phyloP scores from a whole-genome alignment of 164 flowering plant species.

The Macadamia tetraphylla region DNA sequence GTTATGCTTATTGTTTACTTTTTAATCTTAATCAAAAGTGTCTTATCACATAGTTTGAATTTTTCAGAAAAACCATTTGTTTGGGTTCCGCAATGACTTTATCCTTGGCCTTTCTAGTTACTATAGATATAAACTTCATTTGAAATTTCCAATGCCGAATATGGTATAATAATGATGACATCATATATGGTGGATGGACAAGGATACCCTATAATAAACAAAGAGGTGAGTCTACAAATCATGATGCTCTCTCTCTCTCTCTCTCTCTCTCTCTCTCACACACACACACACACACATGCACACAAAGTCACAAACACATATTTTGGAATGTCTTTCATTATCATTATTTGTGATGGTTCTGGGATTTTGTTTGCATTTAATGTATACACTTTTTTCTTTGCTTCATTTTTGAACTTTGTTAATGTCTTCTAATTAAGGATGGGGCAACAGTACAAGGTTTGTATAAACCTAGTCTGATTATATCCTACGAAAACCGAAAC shows the following conservation, averaged over 20 bases:
- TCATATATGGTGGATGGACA: constrained; percentile 99
- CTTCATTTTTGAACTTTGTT: not conserved
- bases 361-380: not conserved
- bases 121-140: constrained; percentile 56
- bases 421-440: too few relatives aligned
- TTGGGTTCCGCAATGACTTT: constrained; percentile 53
- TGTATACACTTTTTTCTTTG: not conserved
- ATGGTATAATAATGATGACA: constrained; percentile 91
- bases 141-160: constrained; percentile 97
- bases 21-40: not conserved
- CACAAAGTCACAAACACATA: too few relatives aligned
- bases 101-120: too few relatives aligned
- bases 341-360: not conserved
- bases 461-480: too few relatives aligned
- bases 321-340: not conserved
- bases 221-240: constrained; percentile 54
- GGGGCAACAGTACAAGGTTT: too few relatives aligned
- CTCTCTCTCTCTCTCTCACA: not conserved
- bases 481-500: too few relatives aligned
- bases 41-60: constrained; percentile 11
- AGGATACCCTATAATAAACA: constrained; percentile 85
- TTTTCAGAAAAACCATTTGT: constrained; percentile 89
- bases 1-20: too few relatives aligned
- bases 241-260: not conserved
- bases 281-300: too few relatives aligned